Percentiles rank a stretch among this genome's conserved stretches.
Evolutionary conservation across 2,329 filamentous ascomycete species (phyloP).

Genomic region (Fusarium sp.): DNA sequence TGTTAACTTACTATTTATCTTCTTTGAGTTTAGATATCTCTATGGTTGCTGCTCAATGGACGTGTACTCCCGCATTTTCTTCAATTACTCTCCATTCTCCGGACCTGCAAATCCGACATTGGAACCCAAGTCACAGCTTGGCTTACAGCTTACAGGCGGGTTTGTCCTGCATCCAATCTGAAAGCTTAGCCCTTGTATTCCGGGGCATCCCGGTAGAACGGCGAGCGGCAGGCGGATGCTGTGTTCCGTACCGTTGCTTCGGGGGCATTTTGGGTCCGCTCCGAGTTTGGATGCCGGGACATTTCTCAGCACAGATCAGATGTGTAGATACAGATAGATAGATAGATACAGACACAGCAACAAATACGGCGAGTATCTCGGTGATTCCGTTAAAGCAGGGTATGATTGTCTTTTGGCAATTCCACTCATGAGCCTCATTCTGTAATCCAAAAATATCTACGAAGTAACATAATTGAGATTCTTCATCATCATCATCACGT

Average conservation of each 20-base stretch:
- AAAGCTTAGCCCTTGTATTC: slow-evolving; percentile 25
- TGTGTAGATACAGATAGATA: background rate
- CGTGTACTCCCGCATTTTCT: background rate
- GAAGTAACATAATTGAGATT: background rate
- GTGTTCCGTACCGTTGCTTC: slow-evolving; percentile 35
- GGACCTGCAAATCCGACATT: slow-evolving; percentile 5
- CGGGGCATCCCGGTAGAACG: slow-evolving; percentile 37
- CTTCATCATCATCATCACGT: background rate
- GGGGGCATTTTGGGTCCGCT: slow-evolving; percentile 22
- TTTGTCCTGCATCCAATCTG: slow-evolving; percentile 26
- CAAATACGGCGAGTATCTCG: slow-evolving; percentile 7
- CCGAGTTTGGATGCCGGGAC: slow-evolving; percentile 13
- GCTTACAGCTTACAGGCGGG: slow-evolving; percentile 15
- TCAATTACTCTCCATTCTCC: background rate
- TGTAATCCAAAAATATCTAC: background rate
- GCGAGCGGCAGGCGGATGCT: slow-evolving; percentile 31
- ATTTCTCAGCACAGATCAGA: slow-evolving; percentile 8
- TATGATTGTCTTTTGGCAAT: background rate
- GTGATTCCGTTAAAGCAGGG: slow-evolving; percentile 9
- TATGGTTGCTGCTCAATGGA: background rate
- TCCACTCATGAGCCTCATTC: slow-evolving; percentile 1
- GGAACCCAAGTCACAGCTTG: background rate
- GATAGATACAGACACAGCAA: no score
- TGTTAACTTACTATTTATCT: slow-evolving; percentile 3
- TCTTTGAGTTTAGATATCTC: background rate